These are phyloP conservation scores for Diaporthe capsici DNA, from an alignment of 2,329 filamentous ascomycete species.

Conservation along the genomic window DNA sequence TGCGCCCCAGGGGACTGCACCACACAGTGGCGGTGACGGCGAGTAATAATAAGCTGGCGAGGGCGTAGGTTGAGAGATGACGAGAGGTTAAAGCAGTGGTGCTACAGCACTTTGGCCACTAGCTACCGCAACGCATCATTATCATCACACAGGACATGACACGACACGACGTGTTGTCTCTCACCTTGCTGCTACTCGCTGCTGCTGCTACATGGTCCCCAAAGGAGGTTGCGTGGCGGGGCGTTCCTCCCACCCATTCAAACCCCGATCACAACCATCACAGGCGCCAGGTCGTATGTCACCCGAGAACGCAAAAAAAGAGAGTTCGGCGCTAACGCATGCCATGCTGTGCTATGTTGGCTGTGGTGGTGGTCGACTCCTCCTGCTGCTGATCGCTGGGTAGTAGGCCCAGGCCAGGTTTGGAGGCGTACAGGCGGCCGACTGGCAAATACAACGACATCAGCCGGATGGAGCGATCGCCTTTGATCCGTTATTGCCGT, in stretches of 20 bases:
- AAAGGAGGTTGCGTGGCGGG: slow-evolving; percentile 18
- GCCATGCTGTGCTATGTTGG: slow-evolving; percentile 29
- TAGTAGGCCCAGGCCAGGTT: neutral
- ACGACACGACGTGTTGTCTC: slow-evolving; percentile 33
- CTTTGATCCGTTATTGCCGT: slow-evolving; percentile 25
- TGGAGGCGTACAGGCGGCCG: neutral
- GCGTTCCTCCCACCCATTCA: neutral
- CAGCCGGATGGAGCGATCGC: slow-evolving; percentile 17
- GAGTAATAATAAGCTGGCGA: slow-evolving; percentile 3
- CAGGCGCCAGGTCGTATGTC: slow-evolving; percentile 10
- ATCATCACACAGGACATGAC: slow-evolving; percentile 4
- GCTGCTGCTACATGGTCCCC: neutral
- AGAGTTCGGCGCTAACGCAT: slow-evolving; percentile 12
- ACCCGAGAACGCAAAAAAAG: slow-evolving; percentile 6
- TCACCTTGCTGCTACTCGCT: slow-evolving; percentile 14
- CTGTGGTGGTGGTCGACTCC: neutral
- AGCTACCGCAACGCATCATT: slow-evolving; percentile 2
- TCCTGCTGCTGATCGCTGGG: slow-evolving; percentile 6
- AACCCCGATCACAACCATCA: slow-evolving; percentile 21
- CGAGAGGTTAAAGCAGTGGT: neutral
- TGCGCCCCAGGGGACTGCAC: slow-evolving; percentile 30
- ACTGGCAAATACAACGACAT: slow-evolving; percentile 23
- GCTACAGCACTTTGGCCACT: slow-evolving; percentile 13
- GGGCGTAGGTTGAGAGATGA: slow-evolving; percentile 3
- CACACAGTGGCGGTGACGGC: slow-evolving; percentile 36